These are phyloP conservation scores for Anastatica hierochuntica DNA, from an alignment of 345 rosid species.

Conservation along the genomic window DNA sequence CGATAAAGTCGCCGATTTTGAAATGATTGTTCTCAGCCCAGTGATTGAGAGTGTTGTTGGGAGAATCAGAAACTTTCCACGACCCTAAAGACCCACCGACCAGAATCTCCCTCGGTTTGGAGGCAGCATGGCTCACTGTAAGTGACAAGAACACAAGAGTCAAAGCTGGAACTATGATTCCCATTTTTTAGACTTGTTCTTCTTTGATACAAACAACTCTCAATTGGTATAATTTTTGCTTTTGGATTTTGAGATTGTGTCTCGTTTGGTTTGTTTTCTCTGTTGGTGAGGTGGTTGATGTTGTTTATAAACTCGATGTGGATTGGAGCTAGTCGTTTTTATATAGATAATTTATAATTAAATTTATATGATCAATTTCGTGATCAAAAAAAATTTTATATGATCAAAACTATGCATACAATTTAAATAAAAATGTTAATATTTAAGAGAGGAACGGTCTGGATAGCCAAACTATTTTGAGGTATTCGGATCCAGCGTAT, in stretches of 20 bases:
- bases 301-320: constrained; percentile 15
- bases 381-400: too few species aligned
- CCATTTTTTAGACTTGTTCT: neutral
- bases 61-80: constrained; percentile 48
- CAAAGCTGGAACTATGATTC: constrained; percentile 12
- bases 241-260: neutral
- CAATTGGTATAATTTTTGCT: too few species aligned
- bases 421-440: too few species aligned
- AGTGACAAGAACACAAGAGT: constrained; percentile 20
- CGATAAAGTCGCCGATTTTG: constrained; percentile 37
- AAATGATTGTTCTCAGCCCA: constrained; percentile 38
- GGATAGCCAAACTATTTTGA: too few species aligned
- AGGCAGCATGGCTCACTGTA: constrained; percentile 29
- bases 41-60: constrained; percentile 25
- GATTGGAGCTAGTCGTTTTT: constrained; percentile 5
- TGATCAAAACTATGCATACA: too few species aligned
- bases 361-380: constrained; percentile 1
- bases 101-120: constrained; percentile 21
- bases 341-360: neutral
- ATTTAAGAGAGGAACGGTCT: too few species aligned
- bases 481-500: too few species aligned
- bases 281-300: constrained; percentile 3
- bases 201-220: neutral
- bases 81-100: constrained; percentile 47
- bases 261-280: neutral